A percentile compares a stretch with the other conserved stretches of the same genome.
These are phyloP conservation scores for Polytrichum formosum DNA, from an alignment of 225 moss, liverwort and hornwort species.

Conservation along the genomic window DNA sequence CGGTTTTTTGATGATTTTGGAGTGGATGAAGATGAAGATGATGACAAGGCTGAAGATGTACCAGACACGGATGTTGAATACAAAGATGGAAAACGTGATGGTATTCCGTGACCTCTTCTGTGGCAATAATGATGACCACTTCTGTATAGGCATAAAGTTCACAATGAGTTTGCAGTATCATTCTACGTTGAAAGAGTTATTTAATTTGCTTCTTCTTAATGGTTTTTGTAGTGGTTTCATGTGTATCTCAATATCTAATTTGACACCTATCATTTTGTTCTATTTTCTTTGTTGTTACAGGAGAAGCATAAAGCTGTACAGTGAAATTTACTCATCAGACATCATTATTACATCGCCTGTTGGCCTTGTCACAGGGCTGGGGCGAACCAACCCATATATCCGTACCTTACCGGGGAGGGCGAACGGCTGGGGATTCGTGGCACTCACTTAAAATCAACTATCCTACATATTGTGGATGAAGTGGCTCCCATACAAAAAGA, in stretches of 20 bases:
- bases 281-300: constrained; percentile 20
- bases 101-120: constrained; percentile 76
- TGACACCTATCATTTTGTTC: no score
- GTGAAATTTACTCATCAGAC: constrained; percentile 86
- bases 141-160: constrained; percentile 88
- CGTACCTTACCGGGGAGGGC: no score
- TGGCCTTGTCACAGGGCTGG: constrained; percentile 87
- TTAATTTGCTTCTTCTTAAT: not conserved
- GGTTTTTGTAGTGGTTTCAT: no score
- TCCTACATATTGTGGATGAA: no score
- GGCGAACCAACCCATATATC: no score
- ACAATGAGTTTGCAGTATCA: constrained; percentile 42
- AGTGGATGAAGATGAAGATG: constrained; percentile 55
- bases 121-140: constrained; percentile 95
- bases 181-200: not conserved
- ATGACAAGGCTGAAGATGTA: constrained; percentile 21
- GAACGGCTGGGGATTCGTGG: no score
- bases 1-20: constrained; percentile 96
- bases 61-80: constrained; percentile 29
- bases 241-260: no score
- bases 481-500: no score
- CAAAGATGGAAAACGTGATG: constrained; percentile 69
- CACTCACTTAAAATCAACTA: no score
- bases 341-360: constrained; percentile 87
- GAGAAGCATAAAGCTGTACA: constrained; percentile 92